Evolutionary conservation across 2,329 filamentous ascomycete species (phyloP).

Genomic region (Botrytis sinoallii): DNA sequence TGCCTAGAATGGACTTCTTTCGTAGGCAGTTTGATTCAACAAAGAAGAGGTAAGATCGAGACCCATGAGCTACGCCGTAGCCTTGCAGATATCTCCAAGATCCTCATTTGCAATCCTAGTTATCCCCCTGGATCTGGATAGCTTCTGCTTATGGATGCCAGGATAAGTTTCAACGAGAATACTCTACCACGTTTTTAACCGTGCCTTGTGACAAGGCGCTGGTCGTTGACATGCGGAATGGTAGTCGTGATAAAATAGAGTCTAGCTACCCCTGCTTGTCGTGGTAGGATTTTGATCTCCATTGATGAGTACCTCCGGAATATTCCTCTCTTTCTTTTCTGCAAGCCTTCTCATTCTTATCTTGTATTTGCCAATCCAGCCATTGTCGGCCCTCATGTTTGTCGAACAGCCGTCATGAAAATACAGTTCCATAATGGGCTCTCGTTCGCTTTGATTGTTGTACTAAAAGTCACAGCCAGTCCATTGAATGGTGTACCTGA

Average conservation of each 20-base stretch:
- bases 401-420: slow-evolving; percentile 14
- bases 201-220: not conserved
- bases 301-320: not conserved
- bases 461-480: not conserved
- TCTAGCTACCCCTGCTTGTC: not conserved
- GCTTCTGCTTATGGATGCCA: not conserved
- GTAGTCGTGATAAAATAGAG: not conserved
- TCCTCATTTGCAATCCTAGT: slow-evolving; percentile 14
- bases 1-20: not conserved
- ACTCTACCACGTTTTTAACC: not conserved
- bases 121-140: not conserved
- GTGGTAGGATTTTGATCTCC: not conserved
- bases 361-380: not conserved
- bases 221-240: not conserved
- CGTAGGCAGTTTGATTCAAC: not conserved
- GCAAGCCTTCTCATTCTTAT: not conserved
- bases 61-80: not conserved
- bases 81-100: not conserved
- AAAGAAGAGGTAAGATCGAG: not conserved
- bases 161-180: not conserved
- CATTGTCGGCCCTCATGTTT: slow-evolving; percentile 15
- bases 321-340: not conserved
- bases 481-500: not conserved
- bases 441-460: slow-evolving; percentile 3
- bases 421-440: slow-evolving; percentile 11